Conservation (phyloP, 768 basidiomycete genomes). For the Boletus speciosus region DNA sequence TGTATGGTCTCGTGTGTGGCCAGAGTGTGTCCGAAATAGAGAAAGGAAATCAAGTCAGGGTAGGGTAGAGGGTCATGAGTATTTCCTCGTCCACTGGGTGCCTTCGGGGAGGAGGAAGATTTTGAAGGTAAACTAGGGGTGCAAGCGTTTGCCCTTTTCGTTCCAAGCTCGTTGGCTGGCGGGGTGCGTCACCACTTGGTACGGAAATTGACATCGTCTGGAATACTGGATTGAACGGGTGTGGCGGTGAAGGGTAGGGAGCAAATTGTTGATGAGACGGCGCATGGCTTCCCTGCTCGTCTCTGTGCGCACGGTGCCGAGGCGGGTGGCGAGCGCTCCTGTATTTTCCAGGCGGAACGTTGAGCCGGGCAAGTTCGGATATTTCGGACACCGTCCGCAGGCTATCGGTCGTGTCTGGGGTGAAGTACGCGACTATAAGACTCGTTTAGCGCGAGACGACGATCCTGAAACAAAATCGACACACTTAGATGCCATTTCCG, state of each 20-base stretch:
- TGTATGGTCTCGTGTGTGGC: slow-evolving; percentile 5
- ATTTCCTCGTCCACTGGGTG: slow-evolving; percentile 72
- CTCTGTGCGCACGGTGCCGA: slow-evolving; percentile 33
- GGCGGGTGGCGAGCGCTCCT: slow-evolving; percentile 61
- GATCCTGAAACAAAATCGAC: slow-evolving; percentile 25
- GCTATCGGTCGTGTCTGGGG: slow-evolving; percentile 54
- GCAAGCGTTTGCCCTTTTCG: slow-evolving; percentile 41
- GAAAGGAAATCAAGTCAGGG: slow-evolving; percentile 24
- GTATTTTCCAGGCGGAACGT: slow-evolving; percentile 59
- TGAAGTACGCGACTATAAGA: slow-evolving; percentile 70
- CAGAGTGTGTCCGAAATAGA: slow-evolving; percentile 10
- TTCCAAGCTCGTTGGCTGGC: slow-evolving; percentile 5
- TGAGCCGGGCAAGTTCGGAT: slow-evolving; percentile 48
- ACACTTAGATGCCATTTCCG: slow-evolving; percentile 81
- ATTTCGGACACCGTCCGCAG: slow-evolving; percentile 60
- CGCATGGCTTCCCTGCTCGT: slow-evolving; percentile 17
- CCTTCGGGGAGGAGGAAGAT: slow-evolving; percentile 55
- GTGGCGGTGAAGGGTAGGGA: slow-evolving; percentile 32
- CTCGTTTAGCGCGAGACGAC: slow-evolving; percentile 1
- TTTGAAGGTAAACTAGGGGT: slow-evolving; percentile 61
- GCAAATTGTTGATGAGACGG: slow-evolving; percentile 25
- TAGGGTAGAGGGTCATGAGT: slow-evolving; percentile 53
- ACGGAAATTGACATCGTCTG: slow-evolving; percentile 3
- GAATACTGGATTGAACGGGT: slow-evolving; percentile 7
- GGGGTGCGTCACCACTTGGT: background rate